These are phyloP conservation scores for Trichosporon sp. DNA, from an alignment of 1,284 basidiomycete species.

Conservation along the genomic window DNA sequence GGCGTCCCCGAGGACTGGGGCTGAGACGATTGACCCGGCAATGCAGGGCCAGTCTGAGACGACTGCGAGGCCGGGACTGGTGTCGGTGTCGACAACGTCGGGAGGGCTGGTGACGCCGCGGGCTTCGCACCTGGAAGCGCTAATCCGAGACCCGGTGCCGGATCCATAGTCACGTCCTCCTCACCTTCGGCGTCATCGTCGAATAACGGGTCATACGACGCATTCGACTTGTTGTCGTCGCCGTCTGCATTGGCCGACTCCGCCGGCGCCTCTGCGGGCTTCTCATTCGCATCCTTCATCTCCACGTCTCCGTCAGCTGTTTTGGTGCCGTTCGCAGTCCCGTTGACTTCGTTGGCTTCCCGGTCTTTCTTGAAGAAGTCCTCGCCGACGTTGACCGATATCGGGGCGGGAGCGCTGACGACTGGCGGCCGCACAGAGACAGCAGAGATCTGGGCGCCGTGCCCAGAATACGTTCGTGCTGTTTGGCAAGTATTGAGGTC, in stretches of 20 bases:
- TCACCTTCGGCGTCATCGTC: conserved; percentile 40
- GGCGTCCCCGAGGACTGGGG: neutral
- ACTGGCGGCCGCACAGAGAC: conserved; percentile 66
- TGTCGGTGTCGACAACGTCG: conserved; percentile 6
- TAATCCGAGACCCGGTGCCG: neutral
- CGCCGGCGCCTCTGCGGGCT: conserved; percentile 9
- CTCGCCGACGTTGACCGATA: conserved; percentile 28
- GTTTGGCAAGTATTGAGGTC: conserved; percentile 87
- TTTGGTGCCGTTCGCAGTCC: neutral
- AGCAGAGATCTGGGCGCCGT: conserved; percentile 79
- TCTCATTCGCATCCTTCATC: conserved; percentile 7
- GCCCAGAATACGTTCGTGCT: conserved; percentile 70
- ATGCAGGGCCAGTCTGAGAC: conserved; percentile 10
- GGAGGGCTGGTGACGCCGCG: neutral
- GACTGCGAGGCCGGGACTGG: conserved; percentile 17
- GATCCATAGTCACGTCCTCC: conserved; percentile 18
- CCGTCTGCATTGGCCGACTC: conserved; percentile 7
- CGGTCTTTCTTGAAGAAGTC: conserved; percentile 32
- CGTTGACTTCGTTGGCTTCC: neutral
- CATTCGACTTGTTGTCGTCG: conserved; percentile 16
- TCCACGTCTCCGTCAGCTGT: conserved; percentile 20
- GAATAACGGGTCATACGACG: conserved; percentile 36
- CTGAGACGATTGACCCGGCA: neutral
- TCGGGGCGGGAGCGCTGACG: conserved; percentile 16
- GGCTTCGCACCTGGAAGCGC: conserved; percentile 9